phyloP scores from a whole-genome alignment of 805 yeast species.

The Yamadazyma paraphyllophila region DNA sequence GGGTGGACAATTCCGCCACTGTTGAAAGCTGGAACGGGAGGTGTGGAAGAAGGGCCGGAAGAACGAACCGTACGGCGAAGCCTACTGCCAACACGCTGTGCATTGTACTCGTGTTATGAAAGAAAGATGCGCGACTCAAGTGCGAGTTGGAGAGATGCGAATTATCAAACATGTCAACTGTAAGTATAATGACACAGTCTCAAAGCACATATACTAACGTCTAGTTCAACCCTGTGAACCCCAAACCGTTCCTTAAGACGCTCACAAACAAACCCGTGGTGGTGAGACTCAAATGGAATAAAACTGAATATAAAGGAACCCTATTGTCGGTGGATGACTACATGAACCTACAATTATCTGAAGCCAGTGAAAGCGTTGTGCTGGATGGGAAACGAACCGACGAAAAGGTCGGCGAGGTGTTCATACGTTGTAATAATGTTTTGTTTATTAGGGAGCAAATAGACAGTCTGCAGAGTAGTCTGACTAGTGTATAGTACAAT shows the following conservation, averaged over 20 bases:
- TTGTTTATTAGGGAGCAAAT: conserved; percentile 56
- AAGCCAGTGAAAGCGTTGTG: conserved; percentile 47
- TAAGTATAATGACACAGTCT: not conserved
- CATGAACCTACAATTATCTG: conserved; percentile 80
- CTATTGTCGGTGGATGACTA: conserved; percentile 83
- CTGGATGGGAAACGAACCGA: conserved; percentile 42
- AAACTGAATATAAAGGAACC: conserved; percentile 80
- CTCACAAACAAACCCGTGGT: conserved; percentile 68
- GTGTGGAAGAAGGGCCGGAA: conserved; percentile 36
- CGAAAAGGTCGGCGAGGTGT: conserved; percentile 64
- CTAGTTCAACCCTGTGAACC: conserved; percentile 67
- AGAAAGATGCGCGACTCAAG: not conserved
- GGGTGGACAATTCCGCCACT: conserved; percentile 66
- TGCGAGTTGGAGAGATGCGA: not conserved
- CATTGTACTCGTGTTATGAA: not conserved
- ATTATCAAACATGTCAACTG: conserved; percentile 1
- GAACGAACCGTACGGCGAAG: conserved; percentile 30
- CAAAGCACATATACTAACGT: conserved; percentile 10
- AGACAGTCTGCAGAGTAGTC: not conserved
- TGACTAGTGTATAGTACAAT: not conserved
- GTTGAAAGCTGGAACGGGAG: conserved; percentile 27
- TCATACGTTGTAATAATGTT: conserved; percentile 89
- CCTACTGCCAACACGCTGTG: conserved; percentile 17
- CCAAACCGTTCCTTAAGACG: conserved; percentile 84
- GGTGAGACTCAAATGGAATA: conserved; percentile 86